Evolutionary conservation across 768 basidiomycete species (phyloP), one percentile per base, ranked within the genome.

Genomic region (Guyanaporus albipodus): DNA sequence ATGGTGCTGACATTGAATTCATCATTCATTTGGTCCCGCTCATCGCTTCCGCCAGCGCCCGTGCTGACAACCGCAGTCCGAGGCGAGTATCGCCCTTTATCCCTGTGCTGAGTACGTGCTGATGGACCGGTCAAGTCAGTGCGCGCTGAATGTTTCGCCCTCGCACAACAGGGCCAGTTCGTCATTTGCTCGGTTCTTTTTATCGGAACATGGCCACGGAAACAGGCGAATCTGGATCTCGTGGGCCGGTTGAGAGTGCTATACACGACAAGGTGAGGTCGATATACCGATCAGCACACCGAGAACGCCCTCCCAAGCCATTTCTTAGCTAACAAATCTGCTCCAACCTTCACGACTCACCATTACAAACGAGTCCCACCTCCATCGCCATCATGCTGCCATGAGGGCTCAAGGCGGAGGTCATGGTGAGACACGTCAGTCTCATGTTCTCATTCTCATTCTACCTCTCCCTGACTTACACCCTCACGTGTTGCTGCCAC

Each of bases 371-470:
- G 85, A 92, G 59, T 91, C 90, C 42, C 83, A 80, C 78, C 75
- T 87, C 69, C 90, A 92, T 67, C 78, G 85, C 59, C 85, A 91
- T 70, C 90, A 92, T 69, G 76, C 77, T 46, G 74, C 90, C 38
- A 92, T 92, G 90, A 77, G 77, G 62, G 82, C 74, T 35, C 73
- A 79, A 64, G 78, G 75, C 45, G 81, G 78, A 53, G 79, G 76
- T 35, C 81, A 73, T 59, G 83, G 82, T 48, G 90, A 91, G 74
- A 87, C 91, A 38, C 90, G 90, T 92, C 74, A 57, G 85, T 78
- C 47, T 29, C n/a, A n/a, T n/a, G n/a, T n/a, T n/a, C n/a, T n/a
- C n/a, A n/a, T n/a, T n/a, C 43, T 54, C 52, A 39, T 49, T 57
- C 54, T 37, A 34, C 33, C 36, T 48, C 39, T 22, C 40, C 44